Evolutionary conservation across 2,329 filamentous ascomycete species (phyloP).

Genomic region (Sordariomycetes sp.): DNA sequence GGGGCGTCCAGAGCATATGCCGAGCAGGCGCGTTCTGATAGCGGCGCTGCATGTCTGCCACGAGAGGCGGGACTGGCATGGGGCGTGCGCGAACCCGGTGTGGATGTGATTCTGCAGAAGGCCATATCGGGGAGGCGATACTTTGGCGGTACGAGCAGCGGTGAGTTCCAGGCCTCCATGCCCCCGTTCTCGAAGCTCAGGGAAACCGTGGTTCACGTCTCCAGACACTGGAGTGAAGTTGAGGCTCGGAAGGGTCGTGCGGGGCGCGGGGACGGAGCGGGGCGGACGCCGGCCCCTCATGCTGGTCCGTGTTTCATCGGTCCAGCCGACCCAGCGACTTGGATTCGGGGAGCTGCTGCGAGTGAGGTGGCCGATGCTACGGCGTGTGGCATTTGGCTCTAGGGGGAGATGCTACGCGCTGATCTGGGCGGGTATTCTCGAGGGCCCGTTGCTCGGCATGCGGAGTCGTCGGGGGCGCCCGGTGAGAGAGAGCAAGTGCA

Average conservation of each 20-base stretch:
- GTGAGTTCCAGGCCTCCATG: not conserved
- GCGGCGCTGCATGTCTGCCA: not conserved
- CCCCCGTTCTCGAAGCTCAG: not conserved
- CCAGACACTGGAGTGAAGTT: not conserved
- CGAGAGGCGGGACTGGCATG: not conserved
- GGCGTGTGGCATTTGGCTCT: not conserved
- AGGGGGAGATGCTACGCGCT: not conserved
- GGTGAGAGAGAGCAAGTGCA: too few species aligned
- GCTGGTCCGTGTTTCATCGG: not conserved
- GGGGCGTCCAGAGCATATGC: too few species aligned
- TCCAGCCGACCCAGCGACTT: not conserved
- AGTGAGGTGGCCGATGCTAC: not conserved
- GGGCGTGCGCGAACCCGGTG: not conserved
- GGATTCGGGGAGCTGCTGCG: not conserved
- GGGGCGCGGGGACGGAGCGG: not conserved
- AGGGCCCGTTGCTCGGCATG: too few species aligned
- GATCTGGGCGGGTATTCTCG: not conserved
- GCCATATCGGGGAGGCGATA: not conserved
- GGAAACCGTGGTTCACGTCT: not conserved
- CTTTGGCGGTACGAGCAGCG: not conserved
- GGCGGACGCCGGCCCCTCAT: not conserved
- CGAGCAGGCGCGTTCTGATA: not conserved
- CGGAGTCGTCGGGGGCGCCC: too few species aligned
- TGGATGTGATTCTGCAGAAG: too few species aligned
- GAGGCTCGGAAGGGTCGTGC: not conserved